Evolutionary conservation across 2,329 filamentous ascomycete genomes (phyloP).

Genomic region (Xylaria sp.): DNA sequence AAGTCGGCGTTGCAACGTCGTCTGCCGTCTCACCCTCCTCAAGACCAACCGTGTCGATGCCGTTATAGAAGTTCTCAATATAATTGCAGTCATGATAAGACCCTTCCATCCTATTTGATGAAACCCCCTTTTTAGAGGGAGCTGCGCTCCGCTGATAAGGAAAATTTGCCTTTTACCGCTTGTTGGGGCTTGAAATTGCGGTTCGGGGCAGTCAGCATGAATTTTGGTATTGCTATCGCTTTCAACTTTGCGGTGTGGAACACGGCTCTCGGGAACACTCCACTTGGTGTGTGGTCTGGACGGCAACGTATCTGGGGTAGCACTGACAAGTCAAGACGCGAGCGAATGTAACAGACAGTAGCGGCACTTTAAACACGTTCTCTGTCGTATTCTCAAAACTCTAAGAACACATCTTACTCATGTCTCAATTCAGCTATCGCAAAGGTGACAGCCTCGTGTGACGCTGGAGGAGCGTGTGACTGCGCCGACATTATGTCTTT

Average conservation of each 20-base stretch:
- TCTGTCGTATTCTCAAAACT: neutral
- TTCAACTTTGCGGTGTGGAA: conserved; percentile 13
- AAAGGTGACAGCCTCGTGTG: neutral
- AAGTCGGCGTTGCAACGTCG: neutral
- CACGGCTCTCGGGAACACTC: conserved; percentile 25
- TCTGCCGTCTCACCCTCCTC: neutral
- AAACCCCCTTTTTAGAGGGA: neutral
- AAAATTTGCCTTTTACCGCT: neutral
- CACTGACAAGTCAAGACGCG: neutral
- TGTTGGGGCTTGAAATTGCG: neutral
- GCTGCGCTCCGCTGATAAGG: neutral
- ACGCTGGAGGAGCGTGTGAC: neutral
- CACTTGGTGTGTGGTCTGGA: conserved; percentile 4
- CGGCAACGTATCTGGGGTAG: neutral
- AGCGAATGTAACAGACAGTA: neutral
- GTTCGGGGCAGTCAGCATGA: neutral
- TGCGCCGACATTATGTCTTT: neutral
- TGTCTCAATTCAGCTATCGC: neutral
- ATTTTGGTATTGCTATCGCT: neutral
- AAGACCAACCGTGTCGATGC: neutral
- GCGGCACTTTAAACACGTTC: neutral
- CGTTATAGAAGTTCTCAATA: neutral
- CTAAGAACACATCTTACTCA: neutral
- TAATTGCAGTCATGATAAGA: neutral
- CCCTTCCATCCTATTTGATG: neutral